Evolutionary conservation across 352 stramenopile genomes (phyloP).

Genomic region (Phytophthora pini): DNA sequence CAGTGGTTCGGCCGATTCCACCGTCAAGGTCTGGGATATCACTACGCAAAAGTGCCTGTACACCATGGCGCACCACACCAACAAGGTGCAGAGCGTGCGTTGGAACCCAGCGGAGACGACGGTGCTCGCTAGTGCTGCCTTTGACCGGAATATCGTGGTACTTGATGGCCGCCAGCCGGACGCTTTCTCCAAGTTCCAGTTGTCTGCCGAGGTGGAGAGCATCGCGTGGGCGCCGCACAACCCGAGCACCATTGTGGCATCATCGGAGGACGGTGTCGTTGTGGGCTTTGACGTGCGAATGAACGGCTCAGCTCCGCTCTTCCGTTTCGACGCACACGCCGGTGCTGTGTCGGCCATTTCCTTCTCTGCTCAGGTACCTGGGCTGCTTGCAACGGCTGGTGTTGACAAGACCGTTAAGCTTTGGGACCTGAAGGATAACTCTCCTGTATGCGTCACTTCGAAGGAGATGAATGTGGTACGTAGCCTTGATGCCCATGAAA

Average conservation of each 20-base stretch:
- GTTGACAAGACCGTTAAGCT: constrained; percentile 99
- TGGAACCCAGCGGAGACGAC: constrained; percentile 98
- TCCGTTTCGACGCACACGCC: constrained; percentile 93
- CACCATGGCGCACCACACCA: constrained; percentile 98
- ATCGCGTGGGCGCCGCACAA: constrained; percentile 95
- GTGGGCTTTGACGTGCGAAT: constrained; percentile 95
- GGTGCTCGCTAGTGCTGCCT: constrained; percentile 95
- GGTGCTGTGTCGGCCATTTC: constrained; percentile 86
- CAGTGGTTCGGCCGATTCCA: constrained; percentile 97
- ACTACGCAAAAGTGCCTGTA: constrained; percentile 93
- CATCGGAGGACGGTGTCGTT: constrained; percentile 95
- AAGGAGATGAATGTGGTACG: constrained; percentile 94
- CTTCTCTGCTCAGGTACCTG: constrained; percentile 88
- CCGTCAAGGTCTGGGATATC: constrained; percentile 97
- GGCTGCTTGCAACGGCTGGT: constrained; percentile 95
- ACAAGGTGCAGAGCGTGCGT: constrained; percentile 97
- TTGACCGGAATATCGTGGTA: constrained; percentile 95
- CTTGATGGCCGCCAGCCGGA: constrained; percentile 92
- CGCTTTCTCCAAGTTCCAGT: constrained; percentile 80
- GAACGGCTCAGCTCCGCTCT: constrained; percentile 93
- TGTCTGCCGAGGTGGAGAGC: constrained; percentile 91
- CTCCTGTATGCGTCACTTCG: constrained; percentile 82
- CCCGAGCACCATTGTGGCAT: constrained; percentile 93
- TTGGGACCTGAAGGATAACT: constrained; percentile 92
- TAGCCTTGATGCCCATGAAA: constrained; percentile 23